phyloP scores from a whole-genome alignment of 1,139 yeast species.

The Lodderomyces parapsilosis region DNA sequence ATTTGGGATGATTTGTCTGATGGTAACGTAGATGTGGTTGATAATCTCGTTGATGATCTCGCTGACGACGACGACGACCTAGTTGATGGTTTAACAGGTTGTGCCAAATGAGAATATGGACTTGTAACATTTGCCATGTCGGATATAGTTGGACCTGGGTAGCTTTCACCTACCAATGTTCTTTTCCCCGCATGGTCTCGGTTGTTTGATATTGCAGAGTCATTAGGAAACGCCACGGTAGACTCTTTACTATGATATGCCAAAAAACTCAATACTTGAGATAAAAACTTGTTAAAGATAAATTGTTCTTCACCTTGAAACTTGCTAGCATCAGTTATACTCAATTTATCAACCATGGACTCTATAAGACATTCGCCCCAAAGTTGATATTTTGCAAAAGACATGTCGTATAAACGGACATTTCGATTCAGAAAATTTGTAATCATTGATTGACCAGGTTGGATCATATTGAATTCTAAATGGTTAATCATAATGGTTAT shows the following conservation, averaged over 20 bases:
- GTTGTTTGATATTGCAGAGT: not conserved
- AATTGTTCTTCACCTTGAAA: conserved; percentile 9
- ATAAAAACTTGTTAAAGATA: conserved; percentile 17
- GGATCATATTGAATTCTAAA: conserved; percentile 16
- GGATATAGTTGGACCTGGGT: not conserved
- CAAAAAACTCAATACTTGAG: conserved; percentile 19
- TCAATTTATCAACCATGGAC: conserved; percentile 13
- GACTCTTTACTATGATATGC: conserved; percentile 14
- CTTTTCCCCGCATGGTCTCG: not conserved
- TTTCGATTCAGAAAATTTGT: conserved; percentile 19
- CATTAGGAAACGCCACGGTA: not conserved
- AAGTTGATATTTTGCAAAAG: conserved; percentile 15
- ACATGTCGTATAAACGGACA: conserved; percentile 21
- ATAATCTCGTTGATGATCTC: too few species aligned
- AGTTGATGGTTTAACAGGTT: conserved; percentile 2
- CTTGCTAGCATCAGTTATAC: not conserved
- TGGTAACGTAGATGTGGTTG: conserved; percentile 6
- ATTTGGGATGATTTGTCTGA: conserved; percentile 10
- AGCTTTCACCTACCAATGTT: not conserved
- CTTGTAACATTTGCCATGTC: not conserved
- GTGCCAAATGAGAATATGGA: conserved; percentile 5
- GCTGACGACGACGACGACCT: not conserved
- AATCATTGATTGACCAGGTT: conserved; percentile 14
- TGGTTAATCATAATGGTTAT: conserved; percentile 19
- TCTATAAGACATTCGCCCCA: conserved; percentile 24